Percentiles rank a stretch among this genome's conserved stretches.
These are phyloP conservation scores for Pelargonium myrrhifolium DNA, from an alignment of 441 rosid species.

Conservation along the genomic window DNA sequence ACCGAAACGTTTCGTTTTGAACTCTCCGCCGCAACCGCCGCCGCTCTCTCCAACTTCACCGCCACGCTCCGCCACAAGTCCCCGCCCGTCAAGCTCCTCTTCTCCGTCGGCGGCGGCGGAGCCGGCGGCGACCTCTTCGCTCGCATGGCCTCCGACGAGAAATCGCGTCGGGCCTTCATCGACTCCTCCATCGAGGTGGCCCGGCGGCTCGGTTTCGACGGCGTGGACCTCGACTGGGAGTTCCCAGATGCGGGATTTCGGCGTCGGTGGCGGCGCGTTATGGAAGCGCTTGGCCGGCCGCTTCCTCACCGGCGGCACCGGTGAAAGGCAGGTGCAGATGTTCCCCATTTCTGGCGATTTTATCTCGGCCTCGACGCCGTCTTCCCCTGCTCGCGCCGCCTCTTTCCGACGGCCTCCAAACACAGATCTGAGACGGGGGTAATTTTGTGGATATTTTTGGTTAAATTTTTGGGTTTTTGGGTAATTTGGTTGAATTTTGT, in stretches of 20 bases:
- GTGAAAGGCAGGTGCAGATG: conserved; percentile 62
- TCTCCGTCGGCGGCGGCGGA: not conserved
- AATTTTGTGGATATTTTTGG: too few relatives aligned
- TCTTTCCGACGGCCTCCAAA: too few relatives aligned
- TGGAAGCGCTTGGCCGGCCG: conserved; percentile 40
- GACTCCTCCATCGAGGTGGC: not conserved
- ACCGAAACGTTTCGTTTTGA: not conserved
- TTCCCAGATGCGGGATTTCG: too few relatives aligned
- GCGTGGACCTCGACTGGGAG: not conserved
- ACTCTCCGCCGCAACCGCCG: not conserved
- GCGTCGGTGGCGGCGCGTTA: conserved; percentile 23
- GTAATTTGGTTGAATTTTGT: too few relatives aligned
- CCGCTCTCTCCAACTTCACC: not conserved
- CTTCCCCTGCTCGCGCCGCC: too few relatives aligned
- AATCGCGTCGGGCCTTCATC: not conserved
- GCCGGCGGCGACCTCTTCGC: not conserved
- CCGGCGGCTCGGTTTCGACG: not conserved
- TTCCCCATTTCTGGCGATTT: conserved; percentile 62
- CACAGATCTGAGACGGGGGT: too few relatives aligned
- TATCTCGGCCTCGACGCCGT: too few relatives aligned
- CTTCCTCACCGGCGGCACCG: conserved; percentile 35
- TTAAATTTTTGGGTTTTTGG: too few relatives aligned
- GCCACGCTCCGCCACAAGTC: not conserved
- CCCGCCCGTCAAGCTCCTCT: not conserved
- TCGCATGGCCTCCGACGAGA: not conserved